Percentiles rank a stretch among this genome's conserved stretches.
Conservation (phyloP, 805 yeast genomes). For the Yarrowia osloensis region DNA sequence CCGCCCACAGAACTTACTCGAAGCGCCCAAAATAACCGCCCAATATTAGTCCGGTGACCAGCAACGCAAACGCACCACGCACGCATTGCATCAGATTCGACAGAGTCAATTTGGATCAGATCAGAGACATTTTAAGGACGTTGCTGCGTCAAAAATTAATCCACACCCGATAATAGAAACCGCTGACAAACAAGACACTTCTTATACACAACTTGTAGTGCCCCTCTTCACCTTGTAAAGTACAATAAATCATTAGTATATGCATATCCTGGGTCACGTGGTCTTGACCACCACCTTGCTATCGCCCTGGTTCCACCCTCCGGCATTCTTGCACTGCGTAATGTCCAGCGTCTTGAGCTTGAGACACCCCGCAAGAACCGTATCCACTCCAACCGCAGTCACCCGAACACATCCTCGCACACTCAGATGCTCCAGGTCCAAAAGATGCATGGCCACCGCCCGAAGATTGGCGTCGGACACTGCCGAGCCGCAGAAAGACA, state of each 20-base stretch:
- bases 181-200: too few relatives aligned
- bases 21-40: too few relatives aligned
- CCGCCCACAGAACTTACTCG: too few relatives aligned
- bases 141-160: too few relatives aligned
- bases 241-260: slow-evolving; percentile 8
- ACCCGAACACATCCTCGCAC: slow-evolving; percentile 75
- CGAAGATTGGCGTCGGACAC: slow-evolving; percentile 70
- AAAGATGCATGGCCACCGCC: slow-evolving; percentile 58
- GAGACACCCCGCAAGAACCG: slow-evolving; percentile 57
- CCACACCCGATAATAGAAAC: too few relatives aligned
- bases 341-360: slow-evolving; percentile 58
- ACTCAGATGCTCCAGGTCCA: slow-evolving; percentile 50
- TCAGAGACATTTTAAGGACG: too few relatives aligned
- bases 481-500: slow-evolving; percentile 78
- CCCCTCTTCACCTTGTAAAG: neutral
- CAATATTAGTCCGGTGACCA: neutral
- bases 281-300: slow-evolving; percentile 6
- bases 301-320: slow-evolving; percentile 23
- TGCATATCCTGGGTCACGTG: neutral
- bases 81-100: neutral
- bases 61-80: neutral
- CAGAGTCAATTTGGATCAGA: too few relatives aligned
- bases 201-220: too few relatives aligned
- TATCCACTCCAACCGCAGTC: slow-evolving; percentile 75
- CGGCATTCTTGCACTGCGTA: slow-evolving; percentile 67